A percentile compares a stretch with the other conserved stretches of the same genome.
These are phyloP conservation scores for Aspergillus persii DNA, from an alignment of 2,329 filamentous ascomycete genomes.

Conservation along the genomic window DNA sequence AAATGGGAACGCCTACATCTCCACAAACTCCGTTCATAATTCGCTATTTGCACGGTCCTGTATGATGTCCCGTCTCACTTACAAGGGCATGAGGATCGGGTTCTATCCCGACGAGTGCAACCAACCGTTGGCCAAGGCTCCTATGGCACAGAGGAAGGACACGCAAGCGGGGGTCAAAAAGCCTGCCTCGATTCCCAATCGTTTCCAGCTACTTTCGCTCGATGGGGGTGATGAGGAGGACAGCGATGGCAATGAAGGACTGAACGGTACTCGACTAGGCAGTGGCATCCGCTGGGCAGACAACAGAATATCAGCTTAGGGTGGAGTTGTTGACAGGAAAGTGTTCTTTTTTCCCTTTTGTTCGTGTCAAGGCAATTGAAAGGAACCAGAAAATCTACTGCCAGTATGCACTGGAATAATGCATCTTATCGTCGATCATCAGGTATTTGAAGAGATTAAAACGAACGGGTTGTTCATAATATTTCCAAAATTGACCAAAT, in stretches of 20 bases:
- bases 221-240: slow-evolving; percentile 44
- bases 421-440: background rate
- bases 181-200: slow-evolving; percentile 47
- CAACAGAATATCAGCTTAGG: slow-evolving; percentile 14
- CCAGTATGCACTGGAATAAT: too few species aligned
- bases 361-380: background rate
- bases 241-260: slow-evolving; percentile 23
- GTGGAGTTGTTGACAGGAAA: background rate
- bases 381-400: too few species aligned
- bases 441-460: background rate
- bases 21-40: slow-evolving; percentile 73
- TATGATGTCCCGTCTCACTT: slow-evolving; percentile 67
- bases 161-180: slow-evolving; percentile 35
- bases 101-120: slow-evolving; percentile 73
- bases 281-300: slow-evolving; percentile 14
- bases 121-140: slow-evolving; percentile 49
- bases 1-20: slow-evolving; percentile 63
- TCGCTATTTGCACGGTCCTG: slow-evolving; percentile 74
- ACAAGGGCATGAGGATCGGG: slow-evolving; percentile 68
- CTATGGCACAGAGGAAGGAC: slow-evolving; percentile 29
- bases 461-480: background rate
- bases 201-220: slow-evolving; percentile 60
- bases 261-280: slow-evolving; percentile 15
- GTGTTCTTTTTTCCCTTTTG: background rate
- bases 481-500: background rate